These are phyloP conservation scores for Lagerstroemia speciosa DNA, from an alignment of 345 rosid species.

Conservation along the genomic window DNA sequence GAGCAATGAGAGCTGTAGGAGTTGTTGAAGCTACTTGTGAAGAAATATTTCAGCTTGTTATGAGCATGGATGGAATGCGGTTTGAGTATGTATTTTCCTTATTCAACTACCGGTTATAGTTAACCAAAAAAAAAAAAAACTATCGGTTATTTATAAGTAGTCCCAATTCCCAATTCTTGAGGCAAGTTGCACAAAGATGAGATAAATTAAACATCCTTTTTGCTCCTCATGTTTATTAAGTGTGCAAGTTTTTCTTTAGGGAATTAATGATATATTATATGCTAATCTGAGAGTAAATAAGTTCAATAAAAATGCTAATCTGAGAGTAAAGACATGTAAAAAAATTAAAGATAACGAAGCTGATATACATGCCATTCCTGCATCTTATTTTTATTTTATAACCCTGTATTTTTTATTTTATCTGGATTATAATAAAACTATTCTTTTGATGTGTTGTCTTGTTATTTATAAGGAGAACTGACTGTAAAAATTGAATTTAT, in stretches of 20 bases:
- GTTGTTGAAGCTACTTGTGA: constrained; percentile 97
- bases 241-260: not conserved
- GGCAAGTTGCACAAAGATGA: not conserved
- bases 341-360: not conserved
- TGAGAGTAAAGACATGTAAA: not conserved
- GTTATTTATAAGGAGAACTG: not conserved
- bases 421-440: not conserved
- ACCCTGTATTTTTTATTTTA: not conserved
- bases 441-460: not conserved
- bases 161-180: not conserved
- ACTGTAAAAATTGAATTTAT: not conserved
- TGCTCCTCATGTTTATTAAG: not conserved
- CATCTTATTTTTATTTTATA: not conserved
- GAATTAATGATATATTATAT: not conserved
- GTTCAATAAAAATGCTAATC: too few relatives aligned
- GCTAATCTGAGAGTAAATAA: not conserved
- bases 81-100: constrained; percentile 77
- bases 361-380: not conserved
- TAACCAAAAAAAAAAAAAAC: too few relatives aligned
- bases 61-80: constrained; percentile 99
- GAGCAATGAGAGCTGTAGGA: constrained; percentile 99
- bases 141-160: not conserved
- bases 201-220: not conserved
- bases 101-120: constrained; percentile 4
- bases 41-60: constrained; percentile 91